phyloP scores from a whole-genome alignment of 345 rosid species.

The Leavenworthia alabamica region DNA sequence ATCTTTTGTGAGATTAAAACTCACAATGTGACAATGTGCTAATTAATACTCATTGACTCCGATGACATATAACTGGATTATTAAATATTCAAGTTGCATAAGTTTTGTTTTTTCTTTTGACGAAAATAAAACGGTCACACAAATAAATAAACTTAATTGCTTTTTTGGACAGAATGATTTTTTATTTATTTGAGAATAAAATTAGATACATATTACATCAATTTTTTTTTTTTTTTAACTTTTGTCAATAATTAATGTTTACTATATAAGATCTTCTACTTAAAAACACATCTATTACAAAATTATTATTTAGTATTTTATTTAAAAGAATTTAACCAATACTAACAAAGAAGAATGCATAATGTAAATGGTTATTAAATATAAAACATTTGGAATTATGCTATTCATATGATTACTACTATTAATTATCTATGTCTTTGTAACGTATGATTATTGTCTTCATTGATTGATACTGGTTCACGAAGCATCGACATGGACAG shows the following conservation, averaged over 20 bases:
- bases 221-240: neutral
- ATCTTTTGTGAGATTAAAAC: neutral
- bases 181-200: neutral
- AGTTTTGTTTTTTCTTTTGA: neutral
- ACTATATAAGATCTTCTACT: too few relatives aligned
- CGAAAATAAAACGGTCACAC: neutral
- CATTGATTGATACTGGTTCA: neutral
- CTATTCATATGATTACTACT: neutral
- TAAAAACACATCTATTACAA: too few relatives aligned
- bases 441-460: neutral
- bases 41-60: neutral
- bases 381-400: too few relatives aligned
- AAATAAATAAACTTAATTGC: neutral
- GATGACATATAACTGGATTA: neutral
- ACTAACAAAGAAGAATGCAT: too few relatives aligned
- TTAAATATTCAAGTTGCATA: conserved; percentile 12
- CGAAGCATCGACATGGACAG: neutral
- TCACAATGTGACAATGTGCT: neutral
- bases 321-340: too few relatives aligned
- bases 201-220: neutral
- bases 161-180: neutral
- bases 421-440: neutral
- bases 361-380: too few relatives aligned
- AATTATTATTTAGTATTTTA: too few relatives aligned
- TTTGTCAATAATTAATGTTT: too few relatives aligned